These are phyloP conservation scores for Coemansia sp. DNA, from an alignment of 192 early-diverging fungal species.

Conservation along the genomic window DNA sequence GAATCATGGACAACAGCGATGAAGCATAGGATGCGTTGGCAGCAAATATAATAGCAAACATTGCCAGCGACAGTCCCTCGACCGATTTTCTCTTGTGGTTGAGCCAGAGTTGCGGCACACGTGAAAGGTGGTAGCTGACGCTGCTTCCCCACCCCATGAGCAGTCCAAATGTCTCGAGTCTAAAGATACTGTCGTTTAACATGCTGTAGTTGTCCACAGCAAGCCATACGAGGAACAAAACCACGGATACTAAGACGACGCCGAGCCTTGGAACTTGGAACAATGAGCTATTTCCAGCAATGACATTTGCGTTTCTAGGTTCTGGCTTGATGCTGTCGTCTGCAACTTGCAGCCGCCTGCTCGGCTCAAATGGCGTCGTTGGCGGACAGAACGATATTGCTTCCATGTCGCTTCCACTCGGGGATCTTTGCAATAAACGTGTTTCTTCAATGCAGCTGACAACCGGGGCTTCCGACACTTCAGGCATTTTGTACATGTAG, in stretches of 20 bases:
- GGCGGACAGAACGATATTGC: neutral
- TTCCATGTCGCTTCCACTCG: neutral
- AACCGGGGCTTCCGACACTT: neutral
- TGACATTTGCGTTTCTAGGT: neutral
- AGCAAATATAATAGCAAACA: constrained; percentile 67
- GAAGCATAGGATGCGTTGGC: constrained; percentile 63
- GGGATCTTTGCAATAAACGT: neutral
- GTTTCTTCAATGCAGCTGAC: neutral
- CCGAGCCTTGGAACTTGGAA: neutral
- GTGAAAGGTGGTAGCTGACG: constrained; percentile 63
- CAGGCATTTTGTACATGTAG: constrained; percentile 27
- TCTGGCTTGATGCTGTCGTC: neutral
- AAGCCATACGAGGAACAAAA: constrained; percentile 5
- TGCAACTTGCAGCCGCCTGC: neutral
- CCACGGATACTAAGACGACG: neutral
- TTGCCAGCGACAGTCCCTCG: constrained; percentile 68
- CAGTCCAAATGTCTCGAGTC: constrained; percentile 44
- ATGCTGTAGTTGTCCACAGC: neutral
- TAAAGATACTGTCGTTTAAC: neutral
- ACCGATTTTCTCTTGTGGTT: constrained; percentile 64
- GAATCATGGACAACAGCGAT: constrained; percentile 50
- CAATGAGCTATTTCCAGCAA: neutral
- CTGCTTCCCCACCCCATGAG: constrained; percentile 71
- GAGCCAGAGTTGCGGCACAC: constrained; percentile 74
- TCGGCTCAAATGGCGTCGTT: no score